These are phyloP conservation scores for Claviceps spartinae DNA, from an alignment of 2,329 filamentous ascomycete genomes.

Conservation along the genomic window DNA sequence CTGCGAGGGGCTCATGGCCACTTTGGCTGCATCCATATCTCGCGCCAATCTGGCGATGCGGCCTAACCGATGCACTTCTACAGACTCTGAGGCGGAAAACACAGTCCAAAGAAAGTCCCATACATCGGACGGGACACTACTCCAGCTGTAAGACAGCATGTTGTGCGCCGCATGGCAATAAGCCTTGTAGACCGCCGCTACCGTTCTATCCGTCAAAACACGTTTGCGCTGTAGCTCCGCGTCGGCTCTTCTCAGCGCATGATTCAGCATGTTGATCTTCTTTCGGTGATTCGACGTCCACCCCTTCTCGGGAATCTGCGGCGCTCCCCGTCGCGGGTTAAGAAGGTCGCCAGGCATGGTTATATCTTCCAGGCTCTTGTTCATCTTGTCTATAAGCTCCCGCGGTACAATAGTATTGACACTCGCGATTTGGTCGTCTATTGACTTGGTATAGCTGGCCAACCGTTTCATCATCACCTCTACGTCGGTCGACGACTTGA, in stretches of 20 bases:
- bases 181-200: conserved; percentile 32
- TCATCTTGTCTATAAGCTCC: conserved; percentile 20
- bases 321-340: conserved; percentile 12
- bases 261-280: conserved; percentile 25
- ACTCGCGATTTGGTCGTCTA: conserved; percentile 22
- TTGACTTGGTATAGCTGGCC: conserved; percentile 21
- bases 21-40: conserved; percentile 50
- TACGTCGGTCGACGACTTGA: conserved; percentile 20
- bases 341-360: conserved; percentile 11
- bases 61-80: conserved; percentile 41
- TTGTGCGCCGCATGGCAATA: conserved; percentile 38
- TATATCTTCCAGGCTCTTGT: conserved; percentile 15
- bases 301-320: conserved; percentile 22
- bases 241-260: conserved; percentile 15
- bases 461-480: conserved; percentile 21
- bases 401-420: conserved; percentile 16
- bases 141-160: conserved; percentile 31
- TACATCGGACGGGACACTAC: conserved; percentile 42
- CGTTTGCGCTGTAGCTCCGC: conserved; percentile 15
- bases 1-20: conserved; percentile 40
- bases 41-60: conserved; percentile 49
- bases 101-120: conserved; percentile 56
- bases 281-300: conserved; percentile 25
- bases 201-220: conserved; percentile 20
- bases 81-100: conserved; percentile 36